Evolutionary conservation across 345 rosid genomes (phyloP).

Genomic region (Eutrema heterophyllum): DNA sequence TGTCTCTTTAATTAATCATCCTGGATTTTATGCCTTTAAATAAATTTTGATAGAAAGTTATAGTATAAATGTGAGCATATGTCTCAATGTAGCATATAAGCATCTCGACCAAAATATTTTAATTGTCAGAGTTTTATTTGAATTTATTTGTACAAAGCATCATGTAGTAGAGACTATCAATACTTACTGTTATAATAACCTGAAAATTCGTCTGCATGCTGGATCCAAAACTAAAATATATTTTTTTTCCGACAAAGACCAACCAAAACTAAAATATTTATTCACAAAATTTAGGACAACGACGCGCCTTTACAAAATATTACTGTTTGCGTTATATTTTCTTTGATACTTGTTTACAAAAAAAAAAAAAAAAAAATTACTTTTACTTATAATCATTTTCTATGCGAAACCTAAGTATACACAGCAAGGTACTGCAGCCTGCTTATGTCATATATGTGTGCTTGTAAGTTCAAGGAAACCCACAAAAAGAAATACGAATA

Average conservation of each 20-base stretch:
- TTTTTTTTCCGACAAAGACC: no score
- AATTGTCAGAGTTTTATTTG: not conserved
- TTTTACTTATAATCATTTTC: not conserved
- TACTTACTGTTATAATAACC: not conserved
- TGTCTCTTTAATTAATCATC: conserved; percentile 4
- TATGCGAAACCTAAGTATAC: conserved; percentile 9
- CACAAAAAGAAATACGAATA: conserved; percentile 19
- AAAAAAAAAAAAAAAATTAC: not conserved
- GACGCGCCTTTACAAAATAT: not conserved
- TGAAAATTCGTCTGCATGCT: not conserved
- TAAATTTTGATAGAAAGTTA: not conserved
- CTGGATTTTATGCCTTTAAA: not conserved
- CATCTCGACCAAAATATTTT: not conserved
- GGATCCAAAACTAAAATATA: not conserved
- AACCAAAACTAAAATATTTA: not conserved
- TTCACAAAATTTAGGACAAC: not conserved
- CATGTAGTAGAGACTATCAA: not conserved
- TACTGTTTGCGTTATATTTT: not conserved
- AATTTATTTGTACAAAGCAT: not conserved
- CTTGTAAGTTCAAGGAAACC: conserved; percentile 18
- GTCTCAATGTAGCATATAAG: not conserved
- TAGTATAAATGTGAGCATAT: conserved; percentile 4
- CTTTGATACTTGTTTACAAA: not conserved
- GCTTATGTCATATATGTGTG: conserved; percentile 18
- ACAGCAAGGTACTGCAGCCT: not conserved